Base-by-base conservation (phyloP, 257 asterid genomes). In the Solanum habrochaites region DNA sequence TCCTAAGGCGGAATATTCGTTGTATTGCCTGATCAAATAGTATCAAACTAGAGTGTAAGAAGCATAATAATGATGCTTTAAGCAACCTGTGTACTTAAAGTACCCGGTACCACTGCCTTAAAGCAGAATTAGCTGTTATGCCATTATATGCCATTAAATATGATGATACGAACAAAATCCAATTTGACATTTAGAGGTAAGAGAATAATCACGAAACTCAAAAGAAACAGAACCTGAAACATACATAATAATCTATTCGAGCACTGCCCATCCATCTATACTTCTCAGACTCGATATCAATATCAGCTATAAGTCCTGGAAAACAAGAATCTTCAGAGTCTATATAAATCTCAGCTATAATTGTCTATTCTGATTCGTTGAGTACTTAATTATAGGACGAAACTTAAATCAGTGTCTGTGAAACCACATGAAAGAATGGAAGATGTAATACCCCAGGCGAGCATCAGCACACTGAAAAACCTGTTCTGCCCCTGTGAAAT, bases 191-290 rank as follows among this genome's bases (percentile, higher is more conserved):
- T 21, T 40, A 16, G 20, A 73, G 45, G 6, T 40, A 40, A n/a
- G 42, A 56, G 12, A 6, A 0, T 7, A n/a, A 75, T 75, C 83
- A 42, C 1, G 8, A 12, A 42, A 47, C 14, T 27, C 43, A 84
- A 64, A 42, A 23, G 20, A 27, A 39, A 69, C 15, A 69, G 64
- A 67, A 71, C 1, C 2, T 15, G 47, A 29, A 39, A 85, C 87
- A 4, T 85, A 85, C 87, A 49, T 52, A 85, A 72, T 47, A 72
- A 93, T 95, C 98, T 82, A 97, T 86, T 8, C 99, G 99, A 70
- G 96, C 95, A 91, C 99, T 94, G 70, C 99, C 99, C 99, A 97
- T 95, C 99, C 99, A 97, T 92, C 99, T 91, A 91, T 94, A 96
- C 89, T 93, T 95, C 95, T 96, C 99, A 43, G 99, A 97, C 92